These are phyloP conservation scores for Ambrosia hybrid DNA, from an alignment of 140 eudicot species.

Conservation along the genomic window DNA sequence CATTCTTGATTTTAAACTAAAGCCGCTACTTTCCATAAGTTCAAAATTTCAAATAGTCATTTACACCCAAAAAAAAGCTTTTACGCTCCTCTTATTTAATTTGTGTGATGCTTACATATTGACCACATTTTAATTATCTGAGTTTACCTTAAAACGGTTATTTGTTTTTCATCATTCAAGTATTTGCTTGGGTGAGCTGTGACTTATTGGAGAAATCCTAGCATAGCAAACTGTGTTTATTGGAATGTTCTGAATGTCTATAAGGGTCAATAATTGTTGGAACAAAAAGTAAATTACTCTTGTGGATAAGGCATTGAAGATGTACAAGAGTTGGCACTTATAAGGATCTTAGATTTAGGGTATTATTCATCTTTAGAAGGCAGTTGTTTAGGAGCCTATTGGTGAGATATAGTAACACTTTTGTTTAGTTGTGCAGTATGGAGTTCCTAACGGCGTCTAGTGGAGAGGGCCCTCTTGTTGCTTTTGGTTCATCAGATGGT, in stretches of 20 bases:
- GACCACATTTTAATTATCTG: not conserved
- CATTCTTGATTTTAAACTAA: conserved; percentile 11
- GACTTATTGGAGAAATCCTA: too few species aligned
- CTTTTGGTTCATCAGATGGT: conserved; percentile 99
- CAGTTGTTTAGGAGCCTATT: not conserved
- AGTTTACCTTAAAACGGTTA: not conserved
- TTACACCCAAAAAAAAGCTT: conserved; percentile 13
- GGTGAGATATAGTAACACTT: conserved; percentile 18
- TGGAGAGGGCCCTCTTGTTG: conserved; percentile 92
- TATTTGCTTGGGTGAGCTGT: not conserved
- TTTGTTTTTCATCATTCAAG: not conserved
- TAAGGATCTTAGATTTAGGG: conserved; percentile 1
- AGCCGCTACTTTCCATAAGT: conserved; percentile 10
- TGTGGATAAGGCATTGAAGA: conserved; percentile 5
- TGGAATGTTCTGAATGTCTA: conserved; percentile 4
- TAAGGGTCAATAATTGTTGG: not conserved
- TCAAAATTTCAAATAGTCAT: not conserved
- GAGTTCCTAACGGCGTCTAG: conserved; percentile 79
- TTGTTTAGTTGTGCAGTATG: conserved; percentile 66
- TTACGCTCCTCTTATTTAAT: not conserved
- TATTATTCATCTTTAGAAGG: not conserved
- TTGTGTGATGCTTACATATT: not conserved
- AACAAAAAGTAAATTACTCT: conserved; percentile 1
- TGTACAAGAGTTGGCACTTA: not conserved
- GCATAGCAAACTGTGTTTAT: not conserved